Evolutionary conservation across 2,329 filamentous ascomycete genomes (phyloP).

Genomic region (Apiospora malaysiana): DNA sequence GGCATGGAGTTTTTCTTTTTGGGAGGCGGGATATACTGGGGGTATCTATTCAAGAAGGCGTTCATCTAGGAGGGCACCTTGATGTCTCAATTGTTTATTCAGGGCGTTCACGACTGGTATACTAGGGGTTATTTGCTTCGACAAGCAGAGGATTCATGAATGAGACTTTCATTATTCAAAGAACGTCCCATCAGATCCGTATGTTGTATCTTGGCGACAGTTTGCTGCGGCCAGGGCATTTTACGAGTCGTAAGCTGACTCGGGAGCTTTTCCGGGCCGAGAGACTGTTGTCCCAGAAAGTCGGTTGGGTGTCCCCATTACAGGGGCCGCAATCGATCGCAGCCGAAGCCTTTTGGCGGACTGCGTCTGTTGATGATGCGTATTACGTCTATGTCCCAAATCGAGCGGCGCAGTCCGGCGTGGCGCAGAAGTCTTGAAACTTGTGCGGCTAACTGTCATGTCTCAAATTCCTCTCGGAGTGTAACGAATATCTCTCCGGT

Average conservation of each 20-base stretch:
- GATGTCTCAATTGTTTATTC: slow-evolving; percentile 3
- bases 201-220: neutral
- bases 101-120: neutral
- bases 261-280: neutral
- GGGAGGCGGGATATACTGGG: slow-evolving; percentile 1
- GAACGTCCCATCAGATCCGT: neutral
- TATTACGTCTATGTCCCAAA: neutral
- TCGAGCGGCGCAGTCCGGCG: neutral
- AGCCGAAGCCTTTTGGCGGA: neutral
- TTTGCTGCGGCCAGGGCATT: neutral
- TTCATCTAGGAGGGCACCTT: slow-evolving; percentile 21
- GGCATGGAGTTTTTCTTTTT: slow-evolving; percentile 3
- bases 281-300: neutral
- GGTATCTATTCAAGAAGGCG: slow-evolving; percentile 7
- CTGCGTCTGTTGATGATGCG: neutral
- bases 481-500: neutral
- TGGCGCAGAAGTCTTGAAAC: slow-evolving; percentile 15
- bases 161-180: slow-evolving; percentile 2
- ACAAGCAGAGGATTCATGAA: neutral
- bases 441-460: neutral
- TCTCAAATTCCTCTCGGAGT: slow-evolving; percentile 2
- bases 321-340: neutral
- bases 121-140: neutral
- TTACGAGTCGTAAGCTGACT: neutral
- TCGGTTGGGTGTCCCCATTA: neutral